Evolutionary conservation across 202 grass and related monocot species (phyloP).

Genomic region (Setaria italica): DNA sequence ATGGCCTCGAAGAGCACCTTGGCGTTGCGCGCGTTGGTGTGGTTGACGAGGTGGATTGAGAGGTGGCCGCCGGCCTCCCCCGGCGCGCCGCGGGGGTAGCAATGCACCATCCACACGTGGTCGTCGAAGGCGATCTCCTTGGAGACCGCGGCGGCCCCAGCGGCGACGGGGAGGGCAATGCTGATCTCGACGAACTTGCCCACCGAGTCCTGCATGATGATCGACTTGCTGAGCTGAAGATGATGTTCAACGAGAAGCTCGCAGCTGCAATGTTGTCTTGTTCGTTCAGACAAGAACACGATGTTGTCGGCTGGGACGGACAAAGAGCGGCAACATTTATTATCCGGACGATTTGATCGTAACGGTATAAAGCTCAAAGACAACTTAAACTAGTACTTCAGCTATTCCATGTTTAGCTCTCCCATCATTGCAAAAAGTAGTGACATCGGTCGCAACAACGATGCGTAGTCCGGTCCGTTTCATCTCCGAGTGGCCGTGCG

Average conservation of each 20-base stretch:
- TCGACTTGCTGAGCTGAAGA: neutral
- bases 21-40: neutral
- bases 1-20: neutral
- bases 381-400: neutral
- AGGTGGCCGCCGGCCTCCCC: neutral
- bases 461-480: neutral
- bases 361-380: neutral
- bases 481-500: neutral
- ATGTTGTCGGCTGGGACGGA: neutral
- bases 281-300: neutral
- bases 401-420: neutral
- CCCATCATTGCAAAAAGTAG: neutral
- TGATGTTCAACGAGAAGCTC: too few species aligned
- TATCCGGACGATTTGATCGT: neutral
- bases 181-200: conserved; percentile 14
- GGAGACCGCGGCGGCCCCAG: neutral
- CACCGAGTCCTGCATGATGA: neutral
- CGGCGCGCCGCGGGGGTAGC: neutral
- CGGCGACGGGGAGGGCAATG: neutral
- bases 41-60: conserved; percentile 11
- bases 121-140: neutral
- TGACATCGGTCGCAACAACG: neutral
- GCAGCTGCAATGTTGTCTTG: neutral
- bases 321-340: neutral
- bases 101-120: neutral